Base-by-base conservation (phyloP, 1,139 yeast genomes). In the Scheffersomyces titani region DNA sequence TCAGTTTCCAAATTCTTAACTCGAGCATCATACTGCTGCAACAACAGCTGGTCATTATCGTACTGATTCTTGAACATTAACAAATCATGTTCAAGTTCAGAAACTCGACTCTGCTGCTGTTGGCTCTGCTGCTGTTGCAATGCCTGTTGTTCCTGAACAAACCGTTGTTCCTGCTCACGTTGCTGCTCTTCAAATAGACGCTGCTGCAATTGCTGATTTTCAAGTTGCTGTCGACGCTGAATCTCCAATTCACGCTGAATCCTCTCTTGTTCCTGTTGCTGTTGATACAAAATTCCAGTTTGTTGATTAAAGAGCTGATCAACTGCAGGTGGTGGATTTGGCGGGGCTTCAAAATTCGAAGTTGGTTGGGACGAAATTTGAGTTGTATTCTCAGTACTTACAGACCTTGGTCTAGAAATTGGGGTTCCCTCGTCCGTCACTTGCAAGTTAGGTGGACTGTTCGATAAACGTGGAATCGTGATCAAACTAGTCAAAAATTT, bases 1-100 rank as follows among this genome's bases (percentile, higher is more conserved):
- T 93, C 98, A 50, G 78, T 80, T 73, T 93, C 98, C 63, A 93
- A 82, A 50, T 89, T 84, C 70, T 89, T 90, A 19, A 93, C 97
- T 58, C 97, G 81, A 56, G 88, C 83, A 68, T 93, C 98, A 70
- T 93, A 93, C 70, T 92, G 97, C 69, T 89, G 92, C 59, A 93
- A 80, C 74, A 93, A 77, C 64, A 85, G 79, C 71, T 92, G 97
- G 69, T 91, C 97, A 65, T 88, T 91, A 63, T 92, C 97, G 66
- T 89, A 90, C 68, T 92, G 97, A 51, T 88, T 90, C 62, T 88
- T 85, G 61, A 92, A 79, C 68, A 88, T 85, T 50, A 91, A 76
- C 55, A 92, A 74, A 68, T 92, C 97, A 63, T 92, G 88, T 68
- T 92, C 97, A 57, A 91, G 78, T 63, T 90, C 96, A 0, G 93